These are phyloP conservation scores for Dryadomyces sulphureus DNA, from an alignment of 2,329 filamentous ascomycete species.

Conservation along the genomic window DNA sequence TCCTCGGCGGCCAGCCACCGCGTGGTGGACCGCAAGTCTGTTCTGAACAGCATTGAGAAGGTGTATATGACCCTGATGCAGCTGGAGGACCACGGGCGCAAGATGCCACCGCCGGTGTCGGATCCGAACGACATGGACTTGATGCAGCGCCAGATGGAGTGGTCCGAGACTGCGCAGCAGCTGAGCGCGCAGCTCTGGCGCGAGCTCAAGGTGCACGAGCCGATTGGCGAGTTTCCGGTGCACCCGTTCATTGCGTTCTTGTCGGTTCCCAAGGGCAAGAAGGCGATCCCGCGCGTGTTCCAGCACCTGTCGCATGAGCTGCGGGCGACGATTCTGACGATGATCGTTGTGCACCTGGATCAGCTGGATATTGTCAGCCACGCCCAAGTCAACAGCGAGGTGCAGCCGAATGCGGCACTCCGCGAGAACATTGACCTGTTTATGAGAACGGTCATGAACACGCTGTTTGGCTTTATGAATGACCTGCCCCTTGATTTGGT, in stretches of 20 bases:
- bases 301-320: slow-evolving; percentile 85
- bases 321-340: slow-evolving; percentile 85
- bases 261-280: slow-evolving; percentile 91
- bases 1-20: slow-evolving; percentile 12
- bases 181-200: slow-evolving; percentile 74
- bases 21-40: slow-evolving; percentile 66
- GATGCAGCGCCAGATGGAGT: slow-evolving; percentile 62
- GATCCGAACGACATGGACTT: slow-evolving; percentile 51
- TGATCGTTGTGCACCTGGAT: slow-evolving; percentile 89
- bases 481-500: slow-evolving; percentile 86
- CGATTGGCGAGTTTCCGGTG: slow-evolving; percentile 59
- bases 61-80: slow-evolving; percentile 83
- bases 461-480: slow-evolving; percentile 76
- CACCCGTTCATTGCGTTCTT: slow-evolving; percentile 96
- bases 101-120: slow-evolving; percentile 50
- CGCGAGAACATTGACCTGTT: slow-evolving; percentile 92
- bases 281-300: slow-evolving; percentile 88
- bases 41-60: slow-evolving; percentile 73
- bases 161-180: slow-evolving; percentile 55
- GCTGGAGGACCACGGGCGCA: slow-evolving; percentile 83
- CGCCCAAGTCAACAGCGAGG: slow-evolving; percentile 59
- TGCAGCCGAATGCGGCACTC: slow-evolving; percentile 55
- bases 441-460: slow-evolving; percentile 73
- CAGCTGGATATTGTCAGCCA: slow-evolving; percentile 78
- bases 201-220: slow-evolving; percentile 82